Evolutionary conservation across 2,329 filamentous ascomycete genomes (phyloP).

Genomic region (Microcera coccophila): DNA sequence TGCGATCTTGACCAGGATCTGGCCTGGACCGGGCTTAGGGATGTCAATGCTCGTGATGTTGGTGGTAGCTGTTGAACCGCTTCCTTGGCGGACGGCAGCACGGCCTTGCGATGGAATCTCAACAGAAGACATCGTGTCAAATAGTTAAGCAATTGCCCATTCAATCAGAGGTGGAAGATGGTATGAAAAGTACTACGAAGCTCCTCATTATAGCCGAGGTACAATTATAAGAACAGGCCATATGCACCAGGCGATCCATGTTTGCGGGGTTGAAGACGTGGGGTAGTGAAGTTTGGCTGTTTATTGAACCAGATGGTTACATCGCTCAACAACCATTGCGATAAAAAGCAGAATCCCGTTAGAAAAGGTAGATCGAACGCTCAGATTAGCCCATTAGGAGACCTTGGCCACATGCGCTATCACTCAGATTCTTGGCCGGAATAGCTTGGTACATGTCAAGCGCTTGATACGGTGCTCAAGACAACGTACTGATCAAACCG

Average conservation of each 20-base stretch:
- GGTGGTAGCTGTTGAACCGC: slow-evolving; percentile 10
- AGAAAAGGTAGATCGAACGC: neutral
- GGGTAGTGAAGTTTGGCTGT: neutral
- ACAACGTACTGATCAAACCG: too few relatives aligned
- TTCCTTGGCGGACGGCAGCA: slow-evolving; percentile 22
- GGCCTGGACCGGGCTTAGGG: slow-evolving; percentile 15
- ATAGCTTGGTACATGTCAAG: too few relatives aligned
- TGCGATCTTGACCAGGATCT: slow-evolving; percentile 22
- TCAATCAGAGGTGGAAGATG: neutral
- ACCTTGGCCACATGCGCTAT: neutral
- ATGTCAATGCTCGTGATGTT: slow-evolving; percentile 17
- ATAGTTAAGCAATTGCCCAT: neutral
- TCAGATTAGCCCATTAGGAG: neutral
- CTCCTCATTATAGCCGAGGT: too few relatives aligned
- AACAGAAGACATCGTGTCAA: slow-evolving; percentile 12
- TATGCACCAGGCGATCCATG: too few relatives aligned
- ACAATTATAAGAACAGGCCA: neutral
- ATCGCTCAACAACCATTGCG: neutral
- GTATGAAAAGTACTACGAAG: too few relatives aligned
- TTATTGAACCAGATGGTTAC: neutral
- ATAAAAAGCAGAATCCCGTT: too few relatives aligned
- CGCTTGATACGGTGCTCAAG: too few relatives aligned
- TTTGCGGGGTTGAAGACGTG: neutral
- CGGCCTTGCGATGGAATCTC: slow-evolving; percentile 16
- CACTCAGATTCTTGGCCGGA: neutral